Percentiles rank a stretch among this genome's conserved stretches.
Evolutionary conservation across 768 basidiomycete genomes (phyloP).

Genomic region (Rhizopogon sp.): DNA sequence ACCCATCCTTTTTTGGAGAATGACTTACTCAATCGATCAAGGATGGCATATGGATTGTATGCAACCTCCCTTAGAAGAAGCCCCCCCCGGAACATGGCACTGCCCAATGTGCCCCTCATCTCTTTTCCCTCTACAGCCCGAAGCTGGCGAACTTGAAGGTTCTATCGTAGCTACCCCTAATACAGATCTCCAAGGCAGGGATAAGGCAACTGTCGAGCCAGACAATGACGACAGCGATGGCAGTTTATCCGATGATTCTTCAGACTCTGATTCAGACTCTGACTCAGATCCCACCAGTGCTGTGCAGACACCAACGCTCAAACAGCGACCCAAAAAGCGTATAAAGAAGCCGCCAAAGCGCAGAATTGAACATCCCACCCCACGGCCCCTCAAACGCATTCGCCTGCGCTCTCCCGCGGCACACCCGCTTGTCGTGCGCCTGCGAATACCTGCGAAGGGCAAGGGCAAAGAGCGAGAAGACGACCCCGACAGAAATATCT

Average conservation of each 20-base stretch:
- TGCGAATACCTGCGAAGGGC: conserved; percentile 54
- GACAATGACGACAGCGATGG: conserved; percentile 27
- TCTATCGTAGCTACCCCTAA: conserved; percentile 8
- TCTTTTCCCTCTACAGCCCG: conserved; percentile 9
- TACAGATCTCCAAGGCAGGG: conserved; percentile 17
- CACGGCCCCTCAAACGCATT: conserved; percentile 38
- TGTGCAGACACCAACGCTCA: conserved; percentile 10
- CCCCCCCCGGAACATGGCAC: conserved; percentile 76
- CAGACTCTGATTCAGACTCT: conserved; percentile 26
- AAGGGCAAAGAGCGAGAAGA: conserved; percentile 71
- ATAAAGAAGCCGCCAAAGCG: conserved; percentile 26
- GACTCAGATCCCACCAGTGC: conserved; percentile 5
- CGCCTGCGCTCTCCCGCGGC: conserved; percentile 31
- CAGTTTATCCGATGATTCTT: conserved; percentile 17
- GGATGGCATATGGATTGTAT: conserved; percentile 88
- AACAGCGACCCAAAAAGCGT: conserved; percentile 15
- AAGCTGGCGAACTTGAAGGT: neutral
- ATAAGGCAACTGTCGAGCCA: conserved; percentile 13
- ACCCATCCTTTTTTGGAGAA: neutral
- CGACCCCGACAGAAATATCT: conserved; percentile 56
- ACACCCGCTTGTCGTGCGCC: conserved; percentile 39
- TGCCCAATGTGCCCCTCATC: conserved; percentile 58
- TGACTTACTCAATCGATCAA: conserved; percentile 27
- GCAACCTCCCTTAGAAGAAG: conserved; percentile 59
- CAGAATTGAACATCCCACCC: conserved; percentile 13